Evolutionary conservation across 2,329 filamentous ascomycete species (phyloP).

Genomic region (Colletotrichum truncatum): DNA sequence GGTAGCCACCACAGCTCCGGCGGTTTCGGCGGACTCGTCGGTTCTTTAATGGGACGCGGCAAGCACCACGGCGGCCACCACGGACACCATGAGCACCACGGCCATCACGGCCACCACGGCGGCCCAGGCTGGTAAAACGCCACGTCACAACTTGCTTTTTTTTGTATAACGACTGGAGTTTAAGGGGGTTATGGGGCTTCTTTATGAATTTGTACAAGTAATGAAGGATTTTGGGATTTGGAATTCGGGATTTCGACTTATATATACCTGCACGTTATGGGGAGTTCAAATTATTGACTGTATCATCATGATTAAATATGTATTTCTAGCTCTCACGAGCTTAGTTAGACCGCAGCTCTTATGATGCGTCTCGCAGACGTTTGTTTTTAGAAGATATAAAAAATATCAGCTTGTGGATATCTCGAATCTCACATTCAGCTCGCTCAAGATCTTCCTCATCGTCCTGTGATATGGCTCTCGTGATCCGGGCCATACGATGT

Average conservation of each 20-base stretch:
- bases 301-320: too few species aligned
- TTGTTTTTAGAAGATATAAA: too few species aligned
- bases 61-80: slow-evolving; percentile 6
- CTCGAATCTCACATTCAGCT: too few species aligned
- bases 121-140: not conserved
- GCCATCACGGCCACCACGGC: not conserved
- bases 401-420: too few species aligned
- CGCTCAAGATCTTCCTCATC: not conserved
- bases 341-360: not conserved
- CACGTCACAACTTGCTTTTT: not conserved
- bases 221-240: not conserved
- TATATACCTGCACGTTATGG: slow-evolving; percentile 1
- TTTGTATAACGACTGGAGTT: not conserved
- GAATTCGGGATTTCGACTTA: too few species aligned
- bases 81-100: slow-evolving; percentile 19
- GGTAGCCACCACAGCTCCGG: slow-evolving; percentile 30
- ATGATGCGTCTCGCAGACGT: not conserved
- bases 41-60: slow-evolving; percentile 27
- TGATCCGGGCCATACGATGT: slow-evolving; percentile 16
- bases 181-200: not conserved
- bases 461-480: not conserved
- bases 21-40: slow-evolving; percentile 34
- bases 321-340: not conserved
- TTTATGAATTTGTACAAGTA: not conserved
- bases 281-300: not conserved